phyloP scores from a whole-genome alignment of 2,329 filamentous ascomycete genomes.

The Cadophora luteo-olivacea region DNA sequence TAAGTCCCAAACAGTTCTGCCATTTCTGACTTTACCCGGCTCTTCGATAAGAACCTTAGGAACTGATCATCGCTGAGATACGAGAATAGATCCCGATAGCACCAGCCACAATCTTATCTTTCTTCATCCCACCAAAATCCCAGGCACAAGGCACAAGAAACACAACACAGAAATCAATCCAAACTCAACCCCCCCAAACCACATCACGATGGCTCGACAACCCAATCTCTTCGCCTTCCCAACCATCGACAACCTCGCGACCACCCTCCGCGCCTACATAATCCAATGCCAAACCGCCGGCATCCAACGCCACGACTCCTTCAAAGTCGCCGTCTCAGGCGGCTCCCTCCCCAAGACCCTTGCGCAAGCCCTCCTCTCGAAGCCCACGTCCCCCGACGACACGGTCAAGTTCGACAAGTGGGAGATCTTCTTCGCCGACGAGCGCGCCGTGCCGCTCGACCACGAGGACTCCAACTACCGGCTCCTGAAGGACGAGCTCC shows the following conservation, averaged over 20 bases:
- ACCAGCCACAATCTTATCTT: slow-evolving; percentile 17
- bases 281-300: slow-evolving; percentile 82
- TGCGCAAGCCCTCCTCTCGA: slow-evolving; percentile 78
- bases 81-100: slow-evolving; percentile 8
- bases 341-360: slow-evolving; percentile 91
- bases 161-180: not conserved
- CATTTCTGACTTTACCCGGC: not conserved
- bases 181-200: slow-evolving; percentile 6
- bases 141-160: not conserved
- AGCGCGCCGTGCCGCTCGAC: slow-evolving; percentile 90
- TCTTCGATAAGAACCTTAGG: not conserved
- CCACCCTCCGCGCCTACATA: slow-evolving; percentile 81
- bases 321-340: slow-evolving; percentile 93
- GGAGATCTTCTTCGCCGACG: slow-evolving; percentile 99
- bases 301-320: slow-evolving; percentile 78
- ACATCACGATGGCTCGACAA: slow-evolving; percentile 42
- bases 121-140: slow-evolving; percentile 15
- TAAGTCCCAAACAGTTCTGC: not conserved
- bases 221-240: slow-evolving; percentile 83
- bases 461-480: slow-evolving; percentile 94
- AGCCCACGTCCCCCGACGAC: slow-evolving; percentile 59
- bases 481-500: slow-evolving; percentile 83
- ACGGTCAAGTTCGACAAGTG: slow-evolving; percentile 81
- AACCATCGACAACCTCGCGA: slow-evolving; percentile 71
- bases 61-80: not conserved